Conservation (phyloP, 257 asterid genomes). For the Perilla frutescens region DNA sequence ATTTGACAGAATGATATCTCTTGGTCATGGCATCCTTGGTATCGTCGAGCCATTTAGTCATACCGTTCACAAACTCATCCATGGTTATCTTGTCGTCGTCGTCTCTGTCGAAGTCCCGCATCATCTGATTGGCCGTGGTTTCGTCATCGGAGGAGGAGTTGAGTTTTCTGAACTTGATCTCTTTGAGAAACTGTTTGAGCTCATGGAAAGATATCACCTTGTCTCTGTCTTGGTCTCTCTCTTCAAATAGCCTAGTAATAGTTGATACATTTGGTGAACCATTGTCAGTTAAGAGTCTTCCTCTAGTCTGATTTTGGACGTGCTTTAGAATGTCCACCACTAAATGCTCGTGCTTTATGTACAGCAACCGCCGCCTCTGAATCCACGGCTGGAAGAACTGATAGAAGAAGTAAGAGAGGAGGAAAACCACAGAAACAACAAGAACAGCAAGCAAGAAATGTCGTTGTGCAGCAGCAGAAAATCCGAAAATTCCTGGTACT, state of each 20-base stretch:
- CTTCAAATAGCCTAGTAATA: slow-evolving; percentile 55
- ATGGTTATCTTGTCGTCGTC: slow-evolving; percentile 51
- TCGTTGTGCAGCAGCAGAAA: slow-evolving; percentile 39
- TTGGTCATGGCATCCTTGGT: slow-evolving; percentile 57
- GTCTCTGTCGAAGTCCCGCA: slow-evolving; percentile 52
- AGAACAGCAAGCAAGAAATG: slow-evolving; percentile 44
- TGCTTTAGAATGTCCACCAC: slow-evolving; percentile 59
- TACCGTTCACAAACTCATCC: slow-evolving; percentile 62
- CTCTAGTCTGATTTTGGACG: slow-evolving; percentile 51
- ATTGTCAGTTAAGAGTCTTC: slow-evolving; percentile 45
- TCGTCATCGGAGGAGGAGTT: slow-evolving; percentile 38
- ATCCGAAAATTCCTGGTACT: slow-evolving; percentile 38
- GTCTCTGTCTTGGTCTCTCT: slow-evolving; percentile 55
- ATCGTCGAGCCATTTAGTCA: slow-evolving; percentile 63
- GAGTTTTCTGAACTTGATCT: slow-evolving; percentile 42
- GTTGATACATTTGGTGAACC: slow-evolving; percentile 61
- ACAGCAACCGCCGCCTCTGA: slow-evolving; percentile 55
- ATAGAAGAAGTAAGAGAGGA: slow-evolving; percentile 64
- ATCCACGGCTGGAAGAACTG: slow-evolving; percentile 75
- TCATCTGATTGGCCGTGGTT: slow-evolving; percentile 42
- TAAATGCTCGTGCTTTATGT: slow-evolving; percentile 65
- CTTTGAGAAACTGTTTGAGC: slow-evolving; percentile 49
- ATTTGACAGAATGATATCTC: slow-evolving; percentile 51
- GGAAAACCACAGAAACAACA: slow-evolving; percentile 45
- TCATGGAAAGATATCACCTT: slow-evolving; percentile 50